Percentiles rank a stretch among this genome's conserved stretches.
These are phyloP conservation scores for Botrytis sinoallii DNA, from an alignment of 2,329 filamentous ascomycete genomes.

Conservation along the genomic window DNA sequence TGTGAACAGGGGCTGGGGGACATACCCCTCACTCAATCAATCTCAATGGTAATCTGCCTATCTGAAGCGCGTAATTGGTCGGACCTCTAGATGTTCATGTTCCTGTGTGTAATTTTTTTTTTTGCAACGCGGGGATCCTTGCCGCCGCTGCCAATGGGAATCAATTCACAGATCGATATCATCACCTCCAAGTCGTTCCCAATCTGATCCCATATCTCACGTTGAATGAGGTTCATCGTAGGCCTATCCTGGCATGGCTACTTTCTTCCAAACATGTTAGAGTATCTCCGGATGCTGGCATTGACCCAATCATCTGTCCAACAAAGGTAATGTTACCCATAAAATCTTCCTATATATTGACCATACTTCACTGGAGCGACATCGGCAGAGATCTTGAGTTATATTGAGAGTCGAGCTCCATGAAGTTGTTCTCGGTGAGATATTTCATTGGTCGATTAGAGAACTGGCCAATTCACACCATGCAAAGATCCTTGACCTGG, in stretches of 20 bases:
- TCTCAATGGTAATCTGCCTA: constrained; percentile 17
- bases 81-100: not conserved
- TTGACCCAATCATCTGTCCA: not conserved
- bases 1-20: not conserved
- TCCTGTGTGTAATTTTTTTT: constrained; percentile 19
- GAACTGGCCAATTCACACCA: constrained; percentile 8
- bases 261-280: not conserved
- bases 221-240: not conserved
- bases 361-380: not conserved
- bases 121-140: constrained; percentile 17
- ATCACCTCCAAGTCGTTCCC: not conserved
- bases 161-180: not conserved
- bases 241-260: not conserved
- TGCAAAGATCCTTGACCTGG: not conserved
- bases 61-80: constrained; percentile 16
- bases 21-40: constrained; percentile 17
- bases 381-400: not conserved
- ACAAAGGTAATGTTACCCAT: not conserved
- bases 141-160: constrained; percentile 5
- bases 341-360: not conserved
- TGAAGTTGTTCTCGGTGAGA: not conserved
- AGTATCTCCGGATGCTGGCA: not conserved
- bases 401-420: not conserved
- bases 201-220: not conserved
- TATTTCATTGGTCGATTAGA: not conserved